Evolutionary conservation across 1,284 basidiomycete species (phyloP), one percentile per base, ranked within the genome.

Genomic region (Ganoderma lucidum): DNA sequence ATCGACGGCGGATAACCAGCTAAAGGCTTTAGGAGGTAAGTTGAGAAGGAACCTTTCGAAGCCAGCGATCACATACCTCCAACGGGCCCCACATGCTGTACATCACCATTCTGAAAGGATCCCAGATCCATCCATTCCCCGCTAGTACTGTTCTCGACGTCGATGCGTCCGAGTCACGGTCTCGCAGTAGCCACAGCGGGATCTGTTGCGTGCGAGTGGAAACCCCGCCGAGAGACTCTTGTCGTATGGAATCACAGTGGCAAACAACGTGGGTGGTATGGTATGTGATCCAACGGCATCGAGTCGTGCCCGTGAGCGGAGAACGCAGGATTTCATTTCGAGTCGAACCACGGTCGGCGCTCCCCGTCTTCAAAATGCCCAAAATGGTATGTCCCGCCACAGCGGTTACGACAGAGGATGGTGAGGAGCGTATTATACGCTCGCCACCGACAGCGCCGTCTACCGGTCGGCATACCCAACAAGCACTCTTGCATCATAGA

Each of bases 311-410:
- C 3, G 48, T 14, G 48, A 23, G 17, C n/a, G 48, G 48, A 51
- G 48, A 45, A 45, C 17, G 41, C 14, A 23, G 23, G 23, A 23
- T 23, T 23, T 23, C 23, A 23, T 23, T 23, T 23, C 23, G 23
- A 37, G 17, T 19, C 15, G 2, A 58, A 58, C 56, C 56, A 23
- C 35, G 3, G 23, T 23, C 23, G 56, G 56, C 56, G 56, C 56
- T 58, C 56, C 15, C 19, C 9, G n/a, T 58, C 37, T 58, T 39
- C 35, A 37, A 58, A 58, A 59, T 23, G 28, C 35, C 35, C 37
- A 59, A 39, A 59, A 59, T 23, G 56, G 56, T 35, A 59, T 61
- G 59, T 44, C 37, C 28, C 44, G n/a, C 39, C 28, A 41, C 10
- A 42, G 41, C 19, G 37, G 59, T 61, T 61, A 42, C 39, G 35